Percentiles rank a stretch among this genome's conserved stretches.
Evolutionary conservation across 2,329 filamentous ascomycete species (phyloP).

Genomic region (Alternaria consortialis): DNA sequence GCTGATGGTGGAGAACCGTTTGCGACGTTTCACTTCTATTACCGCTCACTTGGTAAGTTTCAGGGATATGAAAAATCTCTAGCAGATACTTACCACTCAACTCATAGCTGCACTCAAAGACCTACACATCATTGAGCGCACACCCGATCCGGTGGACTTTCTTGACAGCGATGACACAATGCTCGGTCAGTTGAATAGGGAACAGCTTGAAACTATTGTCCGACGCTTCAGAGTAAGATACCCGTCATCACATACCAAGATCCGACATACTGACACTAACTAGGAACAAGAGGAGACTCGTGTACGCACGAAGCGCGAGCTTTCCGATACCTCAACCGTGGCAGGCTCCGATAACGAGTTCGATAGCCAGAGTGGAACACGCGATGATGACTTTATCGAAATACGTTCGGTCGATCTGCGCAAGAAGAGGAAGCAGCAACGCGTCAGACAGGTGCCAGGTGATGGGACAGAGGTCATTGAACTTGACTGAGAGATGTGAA

Average conservation of each 20-base stretch:
- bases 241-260: no score
- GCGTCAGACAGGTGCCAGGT: conserved; percentile 6
- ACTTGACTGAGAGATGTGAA: conserved; percentile 2
- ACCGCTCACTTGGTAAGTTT: conserved; percentile 28
- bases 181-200: conserved; percentile 12
- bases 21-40: conserved; percentile 32
- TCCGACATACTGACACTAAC: neutral
- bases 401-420: conserved; percentile 5
- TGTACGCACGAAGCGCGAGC: conserved; percentile 12
- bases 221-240: conserved; percentile 8
- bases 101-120: conserved; percentile 32
- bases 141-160: conserved; percentile 28
- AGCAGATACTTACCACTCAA: neutral
- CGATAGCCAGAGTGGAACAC: neutral
- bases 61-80: neutral
- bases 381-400: conserved; percentile 9
- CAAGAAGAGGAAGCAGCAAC: conserved; percentile 4
- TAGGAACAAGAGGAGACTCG: conserved; percentile 7
- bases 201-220: conserved; percentile 14
- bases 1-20: conserved; percentile 17
- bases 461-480: conserved; percentile 9
- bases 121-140: conserved; percentile 39
- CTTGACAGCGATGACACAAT: conserved; percentile 7
- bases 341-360: conserved; percentile 5
- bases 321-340: conserved; percentile 5